phyloP scores from a whole-genome alignment of 805 yeast species.

The Torulaspora indica region DNA sequence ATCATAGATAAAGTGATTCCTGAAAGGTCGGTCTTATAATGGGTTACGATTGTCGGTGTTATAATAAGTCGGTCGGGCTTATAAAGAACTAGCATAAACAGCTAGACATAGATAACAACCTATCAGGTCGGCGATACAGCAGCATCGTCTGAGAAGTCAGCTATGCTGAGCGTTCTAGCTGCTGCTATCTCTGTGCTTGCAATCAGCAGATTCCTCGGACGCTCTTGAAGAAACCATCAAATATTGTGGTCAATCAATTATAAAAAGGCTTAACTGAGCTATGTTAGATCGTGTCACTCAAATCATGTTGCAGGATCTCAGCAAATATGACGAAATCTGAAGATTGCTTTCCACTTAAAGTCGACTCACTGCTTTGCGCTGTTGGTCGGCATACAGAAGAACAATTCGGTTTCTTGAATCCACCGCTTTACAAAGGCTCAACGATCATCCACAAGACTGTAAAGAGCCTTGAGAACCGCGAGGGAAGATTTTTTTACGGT shows the following conservation, averaged over 20 bases:
- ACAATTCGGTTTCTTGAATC: conserved; percentile 14
- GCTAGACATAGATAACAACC: neutral
- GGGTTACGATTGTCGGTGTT: too few relatives aligned
- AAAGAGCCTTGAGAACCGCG: conserved; percentile 5
- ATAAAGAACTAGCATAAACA: too few relatives aligned
- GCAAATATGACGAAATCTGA: neutral
- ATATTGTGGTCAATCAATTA: too few relatives aligned
- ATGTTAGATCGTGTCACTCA: neutral
- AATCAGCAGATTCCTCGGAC: too few relatives aligned
- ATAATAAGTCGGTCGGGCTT: too few relatives aligned
- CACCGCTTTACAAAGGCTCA: conserved; percentile 15
- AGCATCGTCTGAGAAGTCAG: too few relatives aligned
- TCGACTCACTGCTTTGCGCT: neutral
- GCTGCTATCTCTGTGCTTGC: too few relatives aligned
- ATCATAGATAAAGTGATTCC: too few relatives aligned
- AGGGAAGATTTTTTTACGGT: conserved; percentile 15
- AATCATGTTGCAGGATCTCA: neutral
- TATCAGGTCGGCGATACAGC: too few relatives aligned
- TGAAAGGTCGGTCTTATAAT: too few relatives aligned
- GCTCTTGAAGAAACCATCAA: too few relatives aligned
- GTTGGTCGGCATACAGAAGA: conserved; percentile 14
- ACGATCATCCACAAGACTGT: conserved; percentile 14
- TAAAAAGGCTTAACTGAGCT: neutral
- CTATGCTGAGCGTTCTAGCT: too few relatives aligned
- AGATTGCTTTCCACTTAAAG: neutral